A percentile compares a stretch with the other conserved stretches of the same genome.
These are phyloP conservation scores for Castanea sativa DNA, from an alignment of 306 rosid species.

Conservation along the genomic window DNA sequence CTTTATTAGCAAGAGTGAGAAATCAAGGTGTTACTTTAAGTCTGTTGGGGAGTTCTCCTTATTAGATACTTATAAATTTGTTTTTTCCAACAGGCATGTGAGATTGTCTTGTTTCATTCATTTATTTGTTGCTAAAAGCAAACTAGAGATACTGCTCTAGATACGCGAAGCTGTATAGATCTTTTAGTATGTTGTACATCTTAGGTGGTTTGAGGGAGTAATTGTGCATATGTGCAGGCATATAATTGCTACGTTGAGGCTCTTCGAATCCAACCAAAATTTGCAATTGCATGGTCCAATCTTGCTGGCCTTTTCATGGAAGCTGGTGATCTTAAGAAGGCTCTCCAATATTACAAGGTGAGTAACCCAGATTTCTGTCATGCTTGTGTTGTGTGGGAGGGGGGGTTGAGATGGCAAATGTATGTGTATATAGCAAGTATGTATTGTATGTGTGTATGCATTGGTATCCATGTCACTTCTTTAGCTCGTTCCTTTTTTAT, in stretches of 20 bases:
- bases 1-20: background rate
- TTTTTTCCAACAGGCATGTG: background rate
- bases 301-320: constrained; percentile 99
- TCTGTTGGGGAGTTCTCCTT: background rate
- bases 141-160: background rate
- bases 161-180: background rate
- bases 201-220: background rate
- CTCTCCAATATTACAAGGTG: constrained; percentile 94
- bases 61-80: background rate
- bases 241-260: constrained; percentile 99
- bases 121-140: background rate
- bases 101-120: background rate
- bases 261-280: constrained; percentile 86
- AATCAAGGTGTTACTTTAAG: background rate
- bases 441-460: background rate
- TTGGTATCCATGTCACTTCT: background rate
- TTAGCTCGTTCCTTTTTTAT: background rate
- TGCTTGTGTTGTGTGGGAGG: background rate
- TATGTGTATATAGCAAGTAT: background rate
- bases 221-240: constrained; percentile 76
- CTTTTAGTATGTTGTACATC: too few relatives aligned
- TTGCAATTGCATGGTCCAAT: constrained; percentile 99
- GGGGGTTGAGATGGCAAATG: background rate
- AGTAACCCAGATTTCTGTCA: constrained; percentile 2
- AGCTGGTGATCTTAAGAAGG: constrained; percentile 95